Evolutionary conservation across 176 grass and related monocot species (phyloP).

Genomic region (Rhynchospora pubera): DNA sequence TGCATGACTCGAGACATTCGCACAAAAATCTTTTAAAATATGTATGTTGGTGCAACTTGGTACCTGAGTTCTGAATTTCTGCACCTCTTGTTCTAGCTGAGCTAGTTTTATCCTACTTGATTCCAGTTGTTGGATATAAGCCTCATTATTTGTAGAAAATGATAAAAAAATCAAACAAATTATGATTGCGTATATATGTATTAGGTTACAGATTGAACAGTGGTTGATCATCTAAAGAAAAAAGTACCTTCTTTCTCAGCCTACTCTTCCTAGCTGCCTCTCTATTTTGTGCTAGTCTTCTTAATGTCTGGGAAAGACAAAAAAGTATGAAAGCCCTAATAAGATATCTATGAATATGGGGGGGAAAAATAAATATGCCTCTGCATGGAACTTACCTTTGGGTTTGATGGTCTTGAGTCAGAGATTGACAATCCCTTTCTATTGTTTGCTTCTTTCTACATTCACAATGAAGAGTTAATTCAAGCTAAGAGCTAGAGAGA

Average conservation of each 20-base stretch:
- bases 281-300: conserved; percentile 96
- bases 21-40: background rate
- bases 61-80: conserved; percentile 73
- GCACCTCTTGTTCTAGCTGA: conserved; percentile 90
- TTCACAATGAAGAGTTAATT: background rate
- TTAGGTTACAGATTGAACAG: background rate
- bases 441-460: conserved; percentile 71
- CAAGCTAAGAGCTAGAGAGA: background rate
- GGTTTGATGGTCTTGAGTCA: conserved; percentile 45
- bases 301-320: conserved; percentile 50
- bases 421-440: conserved; percentile 32
- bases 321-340: background rate
- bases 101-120: conserved; percentile 73
- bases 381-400: conserved; percentile 53
- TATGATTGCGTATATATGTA: background rate
- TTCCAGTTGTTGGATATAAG: conserved; percentile 97
- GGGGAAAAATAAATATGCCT: background rate
- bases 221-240: conserved; percentile 17
- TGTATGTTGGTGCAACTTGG: background rate
- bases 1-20: background rate
- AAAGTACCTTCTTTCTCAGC: conserved; percentile 79
- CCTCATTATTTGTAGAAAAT: conserved; percentile 32
- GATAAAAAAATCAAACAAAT: background rate
- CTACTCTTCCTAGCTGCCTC: conserved; percentile 97
- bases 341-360: background rate